Evolutionary conservation across 345 rosid genomes (phyloP).

Genomic region (Eucalyptus leucophloia): DNA sequence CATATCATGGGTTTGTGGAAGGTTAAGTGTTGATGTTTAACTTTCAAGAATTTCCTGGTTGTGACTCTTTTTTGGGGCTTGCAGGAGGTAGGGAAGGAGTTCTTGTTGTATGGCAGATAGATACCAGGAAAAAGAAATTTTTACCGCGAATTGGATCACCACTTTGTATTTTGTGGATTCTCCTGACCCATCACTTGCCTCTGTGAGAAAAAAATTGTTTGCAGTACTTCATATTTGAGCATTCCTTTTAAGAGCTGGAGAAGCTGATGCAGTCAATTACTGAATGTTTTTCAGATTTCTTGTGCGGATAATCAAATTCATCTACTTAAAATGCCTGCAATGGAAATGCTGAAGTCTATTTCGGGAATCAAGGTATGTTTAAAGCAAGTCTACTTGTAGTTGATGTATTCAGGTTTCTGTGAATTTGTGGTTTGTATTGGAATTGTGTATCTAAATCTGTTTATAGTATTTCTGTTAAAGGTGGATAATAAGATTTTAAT

Average conservation of each 20-base stretch:
- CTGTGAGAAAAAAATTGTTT: constrained; percentile 37
- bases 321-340: constrained; percentile 77
- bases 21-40: not conserved
- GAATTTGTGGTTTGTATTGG: not conserved
- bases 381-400: not conserved
- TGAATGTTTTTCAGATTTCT: constrained; percentile 51
- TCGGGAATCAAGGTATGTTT: constrained; percentile 84
- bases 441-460: not conserved
- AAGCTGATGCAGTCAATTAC: not conserved
- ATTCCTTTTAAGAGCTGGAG: not conserved
- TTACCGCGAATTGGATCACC: constrained; percentile 95
- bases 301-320: constrained; percentile 98
- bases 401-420: not conserved
- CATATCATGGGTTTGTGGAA: not conserved
- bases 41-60: not conserved
- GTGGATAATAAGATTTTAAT: not conserved
- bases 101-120: constrained; percentile 95
- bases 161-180: constrained; percentile 59
- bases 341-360: constrained; percentile 75
- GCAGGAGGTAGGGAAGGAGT: constrained; percentile 98
- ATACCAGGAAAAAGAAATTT: constrained; percentile 91
- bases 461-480: not conserved
- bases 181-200: constrained; percentile 73
- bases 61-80: not conserved
- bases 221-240: not conserved